These are phyloP conservation scores for Chalaropsis ovoidea DNA, from an alignment of 2,329 filamentous ascomycete species.

Conservation along the genomic window DNA sequence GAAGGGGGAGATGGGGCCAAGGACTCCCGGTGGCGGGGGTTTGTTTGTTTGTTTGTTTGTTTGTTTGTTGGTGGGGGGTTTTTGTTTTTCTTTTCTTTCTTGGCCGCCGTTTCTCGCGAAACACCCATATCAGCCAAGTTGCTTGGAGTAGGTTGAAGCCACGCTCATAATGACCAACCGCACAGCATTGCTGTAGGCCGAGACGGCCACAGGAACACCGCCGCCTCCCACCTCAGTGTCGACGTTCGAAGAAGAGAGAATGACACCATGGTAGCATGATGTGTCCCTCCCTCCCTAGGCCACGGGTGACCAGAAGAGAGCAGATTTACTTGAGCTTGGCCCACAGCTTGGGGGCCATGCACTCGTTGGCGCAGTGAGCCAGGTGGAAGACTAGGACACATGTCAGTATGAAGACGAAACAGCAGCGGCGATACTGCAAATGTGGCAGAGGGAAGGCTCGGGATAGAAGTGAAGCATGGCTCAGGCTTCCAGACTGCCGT, in stretches of 20 bases:
- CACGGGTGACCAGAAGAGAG: constrained; percentile 1
- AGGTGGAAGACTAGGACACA: constrained; percentile 80
- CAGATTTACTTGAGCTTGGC: constrained; percentile 70
- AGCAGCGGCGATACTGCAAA: constrained; percentile 12
- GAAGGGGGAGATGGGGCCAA: neutral
- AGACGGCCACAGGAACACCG: neutral
- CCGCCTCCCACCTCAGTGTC: neutral
- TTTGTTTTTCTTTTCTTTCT: no score
- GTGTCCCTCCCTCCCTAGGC: neutral
- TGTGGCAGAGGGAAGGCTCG: neutral
- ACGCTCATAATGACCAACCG: neutral
- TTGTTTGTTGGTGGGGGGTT: no score
- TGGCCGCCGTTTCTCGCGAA: neutral
- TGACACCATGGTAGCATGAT: constrained; percentile 16
- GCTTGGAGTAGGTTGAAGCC: neutral
- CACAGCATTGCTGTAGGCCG: neutral
- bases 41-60: no score
- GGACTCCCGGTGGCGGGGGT: neutral
- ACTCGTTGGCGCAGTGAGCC: constrained; percentile 84
- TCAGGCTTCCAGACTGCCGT: neutral
- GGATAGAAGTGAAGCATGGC: neutral
- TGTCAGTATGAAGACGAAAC: constrained; percentile 19
- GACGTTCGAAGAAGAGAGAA: constrained; percentile 18
- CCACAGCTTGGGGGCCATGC: constrained; percentile 95
- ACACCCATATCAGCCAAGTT: neutral